A percentile compares a stretch with the other conserved stretches of the same genome.
Evolutionary conservation across 495 filamentous ascomycete species (phyloP).

Genomic region (Podospora sp.): DNA sequence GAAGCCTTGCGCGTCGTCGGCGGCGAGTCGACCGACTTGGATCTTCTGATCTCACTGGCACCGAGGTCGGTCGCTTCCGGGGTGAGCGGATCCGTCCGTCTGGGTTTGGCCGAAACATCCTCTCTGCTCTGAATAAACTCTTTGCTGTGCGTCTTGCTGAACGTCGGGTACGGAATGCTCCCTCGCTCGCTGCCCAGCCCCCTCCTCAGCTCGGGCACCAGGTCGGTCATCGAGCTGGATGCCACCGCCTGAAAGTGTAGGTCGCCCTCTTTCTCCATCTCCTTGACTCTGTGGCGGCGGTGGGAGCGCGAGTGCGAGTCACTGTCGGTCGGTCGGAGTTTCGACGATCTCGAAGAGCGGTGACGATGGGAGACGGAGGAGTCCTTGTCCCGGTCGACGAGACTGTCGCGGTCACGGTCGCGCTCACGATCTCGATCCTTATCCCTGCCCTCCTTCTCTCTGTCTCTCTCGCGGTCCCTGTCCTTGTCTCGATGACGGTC

Average conservation of each 20-base stretch:
- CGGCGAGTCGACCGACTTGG: slow-evolving; percentile 41
- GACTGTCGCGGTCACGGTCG: slow-evolving; percentile 29
- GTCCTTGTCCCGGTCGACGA: slow-evolving; percentile 32
- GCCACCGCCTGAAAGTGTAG: slow-evolving; percentile 32
- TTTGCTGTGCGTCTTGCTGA: slow-evolving; percentile 89
- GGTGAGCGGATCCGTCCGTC: slow-evolving; percentile 62
- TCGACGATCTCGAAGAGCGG: slow-evolving; percentile 43
- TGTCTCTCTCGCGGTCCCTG: slow-evolving; percentile 24
- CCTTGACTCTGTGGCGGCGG: slow-evolving; percentile 44
- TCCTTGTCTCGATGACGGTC: slow-evolving; percentile 24
- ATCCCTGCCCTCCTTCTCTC: slow-evolving; percentile 24
- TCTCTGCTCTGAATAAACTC: slow-evolving; percentile 61
- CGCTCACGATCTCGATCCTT: slow-evolving; percentile 24
- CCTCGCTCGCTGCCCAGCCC: slow-evolving; percentile 48
- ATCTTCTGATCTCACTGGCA: slow-evolving; percentile 48
- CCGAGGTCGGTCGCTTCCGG: slow-evolving; percentile 80
- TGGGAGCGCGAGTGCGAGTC: slow-evolving; percentile 42
- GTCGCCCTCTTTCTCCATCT: slow-evolving; percentile 43
- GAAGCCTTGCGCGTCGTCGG: slow-evolving; percentile 31
- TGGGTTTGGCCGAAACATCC: slow-evolving; percentile 47
- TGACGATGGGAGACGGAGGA: slow-evolving; percentile 27
- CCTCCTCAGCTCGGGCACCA: slow-evolving; percentile 54
- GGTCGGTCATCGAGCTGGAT: slow-evolving; percentile 44
- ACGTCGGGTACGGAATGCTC: slow-evolving; percentile 78
- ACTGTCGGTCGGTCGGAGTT: slow-evolving; percentile 41